A percentile compares a stretch with the other conserved stretches of the same genome.
phyloP scores from a whole-genome alignment of 2,329 filamentous ascomycete species.

The Rutstroemia sp. region DNA sequence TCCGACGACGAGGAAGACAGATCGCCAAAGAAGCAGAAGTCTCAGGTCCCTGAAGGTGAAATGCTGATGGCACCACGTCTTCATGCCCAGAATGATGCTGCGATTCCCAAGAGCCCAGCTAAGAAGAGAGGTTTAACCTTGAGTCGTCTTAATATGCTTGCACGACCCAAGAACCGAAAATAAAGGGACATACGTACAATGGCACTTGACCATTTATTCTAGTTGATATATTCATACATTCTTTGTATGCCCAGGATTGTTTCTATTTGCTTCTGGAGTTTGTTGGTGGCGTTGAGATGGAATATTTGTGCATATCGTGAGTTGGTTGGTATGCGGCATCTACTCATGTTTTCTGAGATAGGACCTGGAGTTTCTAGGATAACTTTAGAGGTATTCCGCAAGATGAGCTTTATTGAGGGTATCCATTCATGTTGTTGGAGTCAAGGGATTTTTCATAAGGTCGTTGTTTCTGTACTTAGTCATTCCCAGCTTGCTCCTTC shows the following conservation, averaged over 20 bases:
- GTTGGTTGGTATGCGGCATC: constrained; percentile 3
- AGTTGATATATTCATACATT: constrained; percentile 5
- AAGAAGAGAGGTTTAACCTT: constrained; percentile 46
- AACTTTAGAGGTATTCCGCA: not conserved
- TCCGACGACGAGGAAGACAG: constrained; percentile 50
- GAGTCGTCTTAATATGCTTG: constrained; percentile 54
- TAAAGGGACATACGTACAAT: constrained; percentile 23
- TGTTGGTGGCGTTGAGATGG: constrained; percentile 6
- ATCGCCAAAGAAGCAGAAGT: constrained; percentile 52
- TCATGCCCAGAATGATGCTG: constrained; percentile 21
- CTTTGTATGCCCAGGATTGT: constrained; percentile 2
- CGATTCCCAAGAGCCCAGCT: constrained; percentile 34
- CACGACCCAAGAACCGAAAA: constrained; percentile 50
- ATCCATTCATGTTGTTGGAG: not conserved
- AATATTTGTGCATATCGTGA: constrained; percentile 10
- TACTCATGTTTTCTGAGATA: not conserved
- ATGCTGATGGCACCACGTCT: constrained; percentile 27
- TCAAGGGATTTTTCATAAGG: not conserved
- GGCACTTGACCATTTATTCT: constrained; percentile 8
- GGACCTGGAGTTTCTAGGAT: not conserved
- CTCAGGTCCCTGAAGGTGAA: constrained; percentile 20
- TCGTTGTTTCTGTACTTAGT: constrained; percentile 8
- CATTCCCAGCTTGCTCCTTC: constrained; percentile 1
- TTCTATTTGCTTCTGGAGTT: constrained; percentile 8
- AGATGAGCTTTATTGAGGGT: not conserved